Evolutionary conservation across 164 flowering plant genomes (phyloP), one percentile per base, ranked within the genome.

Genomic region (Annona cherimola): DNA sequence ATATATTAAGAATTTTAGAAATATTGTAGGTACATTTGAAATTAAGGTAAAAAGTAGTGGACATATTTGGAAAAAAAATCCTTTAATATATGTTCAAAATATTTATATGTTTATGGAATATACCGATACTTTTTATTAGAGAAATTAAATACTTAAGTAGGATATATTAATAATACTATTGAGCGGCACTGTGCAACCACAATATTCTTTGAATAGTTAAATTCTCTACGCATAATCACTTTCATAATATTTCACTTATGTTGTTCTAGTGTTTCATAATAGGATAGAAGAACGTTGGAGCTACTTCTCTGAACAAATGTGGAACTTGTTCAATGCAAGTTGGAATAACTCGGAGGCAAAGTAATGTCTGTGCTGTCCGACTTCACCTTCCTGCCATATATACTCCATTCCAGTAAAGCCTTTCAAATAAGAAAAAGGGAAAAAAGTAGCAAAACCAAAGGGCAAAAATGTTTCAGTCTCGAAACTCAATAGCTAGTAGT

Each of bases 271-370:
- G 69, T 43, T 70, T 75, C 66, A 42, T 61, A 67, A 55, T 18
- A 87, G 96, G 98, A 93, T 96, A 96, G 97, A 96, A 75, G 84
- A 93, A 93, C 89, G 83, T 87, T 76, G 98, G 85, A 79, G 94
- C 93, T 20, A 92, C 84, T 70, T 88, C 82, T 67, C 84, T 76
- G 72, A 90, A 90, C 44, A 84, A 75, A 45, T 75, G 73, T 63
- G 91, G 89, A 74, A 92, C 70, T 44, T 74, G 83, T 63, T 85
- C 90, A 74, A 89, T 79, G 76, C 90, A 86, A 45, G 97, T 93
- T 45, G 94, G 92, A 74, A 92, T 82, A 71, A 93, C 90, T 18
- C 97, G 93, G 67, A 93, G 57, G 74, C 87, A 92, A 84, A 96
- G 93, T 76, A 90, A 81, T 54, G 92, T 76, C 54, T 94, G 90